These are phyloP conservation scores for Cutaneotrichosporon arboriforme DNA, from an alignment of 1,284 basidiomycete species.

Conservation along the genomic window DNA sequence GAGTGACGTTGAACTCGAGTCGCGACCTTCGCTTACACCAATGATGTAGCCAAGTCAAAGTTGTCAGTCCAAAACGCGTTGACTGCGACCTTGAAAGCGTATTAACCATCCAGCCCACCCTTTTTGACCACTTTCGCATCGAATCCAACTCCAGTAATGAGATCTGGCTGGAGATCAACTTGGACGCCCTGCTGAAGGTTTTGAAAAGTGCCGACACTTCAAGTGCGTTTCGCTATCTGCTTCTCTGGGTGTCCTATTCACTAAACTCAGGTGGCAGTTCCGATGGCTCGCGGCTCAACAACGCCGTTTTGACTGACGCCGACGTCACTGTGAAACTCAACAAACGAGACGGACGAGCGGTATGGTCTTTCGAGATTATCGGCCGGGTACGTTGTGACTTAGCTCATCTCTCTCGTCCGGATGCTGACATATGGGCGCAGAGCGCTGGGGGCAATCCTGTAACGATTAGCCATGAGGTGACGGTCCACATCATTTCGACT, in stretches of 20 bases:
- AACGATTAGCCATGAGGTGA: conserved; percentile 47
- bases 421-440: conserved; percentile 12
- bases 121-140: conserved; percentile 77
- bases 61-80: conserved; percentile 29
- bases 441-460: conserved; percentile 26
- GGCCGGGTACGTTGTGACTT: conserved; percentile 24
- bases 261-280: conserved; percentile 1
- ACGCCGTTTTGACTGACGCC: conserved; percentile 45
- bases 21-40: neutral
- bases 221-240: conserved; percentile 20
- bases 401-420: neutral
- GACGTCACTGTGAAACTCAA: conserved; percentile 71
- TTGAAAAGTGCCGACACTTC: conserved; percentile 51
- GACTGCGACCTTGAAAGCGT: conserved; percentile 33
- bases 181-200: conserved; percentile 68
- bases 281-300: conserved; percentile 5
- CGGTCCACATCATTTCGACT: conserved; percentile 62
- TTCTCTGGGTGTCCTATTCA: neutral
- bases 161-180: conserved; percentile 62
- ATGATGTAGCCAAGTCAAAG: conserved; percentile 43
- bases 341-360: conserved; percentile 33
- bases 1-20: conserved; percentile 45
- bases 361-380: conserved; percentile 43
- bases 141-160: conserved; percentile 76
- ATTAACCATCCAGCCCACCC: conserved; percentile 56